Percentiles rank a stretch among this genome's conserved stretches.
phyloP scores from a whole-genome alignment of 495 filamentous ascomycete species.

The Xylona heveae region DNA sequence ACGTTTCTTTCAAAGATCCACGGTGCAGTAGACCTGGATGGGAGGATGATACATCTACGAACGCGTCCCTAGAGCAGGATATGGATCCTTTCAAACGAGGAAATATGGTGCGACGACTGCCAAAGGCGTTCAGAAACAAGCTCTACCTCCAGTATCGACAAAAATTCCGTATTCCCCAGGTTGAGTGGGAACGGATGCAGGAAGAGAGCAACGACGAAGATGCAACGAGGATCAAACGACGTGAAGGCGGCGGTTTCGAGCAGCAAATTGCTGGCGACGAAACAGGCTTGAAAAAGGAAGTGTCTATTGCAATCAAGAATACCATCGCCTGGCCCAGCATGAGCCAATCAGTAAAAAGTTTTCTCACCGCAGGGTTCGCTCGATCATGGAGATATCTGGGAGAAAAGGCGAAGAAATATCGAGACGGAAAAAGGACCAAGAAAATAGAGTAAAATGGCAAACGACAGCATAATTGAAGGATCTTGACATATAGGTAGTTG shows the following conservation, averaged over 20 bases:
- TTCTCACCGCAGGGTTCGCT: constrained; percentile 49
- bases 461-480: too few species aligned
- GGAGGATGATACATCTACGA: constrained; percentile 34
- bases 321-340: constrained; percentile 85
- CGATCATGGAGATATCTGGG: constrained; percentile 52
- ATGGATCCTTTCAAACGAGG: constrained; percentile 77
- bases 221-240: constrained; percentile 39
- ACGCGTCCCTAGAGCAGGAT: constrained; percentile 53
- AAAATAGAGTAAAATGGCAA: too few species aligned
- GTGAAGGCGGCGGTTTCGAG: constrained; percentile 69
- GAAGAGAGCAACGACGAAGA: constrained; percentile 47
- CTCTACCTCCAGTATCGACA: constrained; percentile 87
- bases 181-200: constrained; percentile 75
- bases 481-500: too few species aligned
- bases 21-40: constrained; percentile 37
- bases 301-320: constrained; percentile 53
- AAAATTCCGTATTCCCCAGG: constrained; percentile 64
- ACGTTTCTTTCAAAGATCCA: constrained; percentile 57
- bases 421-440: too few species aligned
- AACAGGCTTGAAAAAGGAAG: constrained; percentile 39
- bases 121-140: constrained; percentile 67
- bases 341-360: constrained; percentile 61
- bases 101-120: constrained; percentile 89
- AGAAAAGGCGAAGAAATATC: too few species aligned
- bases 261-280: constrained; percentile 53